Evolutionary conservation across 1,284 basidiomycete genomes (phyloP).

Genomic region (Ganoderma boninense): DNA sequence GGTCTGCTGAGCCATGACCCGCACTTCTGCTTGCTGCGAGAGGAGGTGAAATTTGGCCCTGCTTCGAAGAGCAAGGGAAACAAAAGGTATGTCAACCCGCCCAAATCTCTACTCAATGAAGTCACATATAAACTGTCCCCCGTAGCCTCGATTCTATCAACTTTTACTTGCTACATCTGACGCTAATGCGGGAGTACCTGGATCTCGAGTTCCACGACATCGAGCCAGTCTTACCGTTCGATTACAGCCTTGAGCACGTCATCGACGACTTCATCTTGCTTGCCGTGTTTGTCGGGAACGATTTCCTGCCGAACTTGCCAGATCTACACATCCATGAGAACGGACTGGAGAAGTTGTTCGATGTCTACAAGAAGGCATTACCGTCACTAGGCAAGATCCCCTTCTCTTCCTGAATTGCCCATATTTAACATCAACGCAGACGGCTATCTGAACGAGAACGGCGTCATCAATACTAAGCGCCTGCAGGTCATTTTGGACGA

Average conservation of each 20-base stretch:
- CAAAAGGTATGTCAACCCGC: conserved; percentile 60
- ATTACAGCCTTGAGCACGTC: conserved; percentile 88
- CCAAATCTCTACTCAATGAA: conserved; percentile 1
- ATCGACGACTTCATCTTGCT: conserved; percentile 99
- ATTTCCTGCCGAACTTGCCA: conserved; percentile 96
- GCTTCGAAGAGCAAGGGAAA: conserved; percentile 75
- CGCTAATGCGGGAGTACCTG: conserved; percentile 95
- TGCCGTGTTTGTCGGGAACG: conserved; percentile 97
- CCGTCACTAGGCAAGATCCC: conserved; percentile 74
- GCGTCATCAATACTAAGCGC: conserved; percentile 82
- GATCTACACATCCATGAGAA: conserved; percentile 99
- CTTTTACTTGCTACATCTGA: conserved; percentile 96
- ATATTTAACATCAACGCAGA: conserved; percentile 52
- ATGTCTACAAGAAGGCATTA: conserved; percentile 93
- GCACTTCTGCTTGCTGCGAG: conserved; percentile 96
- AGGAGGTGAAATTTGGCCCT: conserved; percentile 98
- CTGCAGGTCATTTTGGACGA: conserved; percentile 91
- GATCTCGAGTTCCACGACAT: conserved; percentile 92
- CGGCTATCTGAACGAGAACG: conserved; percentile 94
- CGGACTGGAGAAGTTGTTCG: conserved; percentile 91
- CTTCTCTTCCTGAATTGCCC: not conserved
- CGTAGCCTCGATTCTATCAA: conserved; percentile 85
- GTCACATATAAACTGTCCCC: not conserved
- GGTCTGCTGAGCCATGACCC: conserved; percentile 97
- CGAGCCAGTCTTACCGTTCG: conserved; percentile 65